A percentile compares a stretch with the other conserved stretches of the same genome.
These are phyloP conservation scores for Trypanosoma congolense DNA, from an alignment of 208 protist genomes.

Conservation along the genomic window DNA sequence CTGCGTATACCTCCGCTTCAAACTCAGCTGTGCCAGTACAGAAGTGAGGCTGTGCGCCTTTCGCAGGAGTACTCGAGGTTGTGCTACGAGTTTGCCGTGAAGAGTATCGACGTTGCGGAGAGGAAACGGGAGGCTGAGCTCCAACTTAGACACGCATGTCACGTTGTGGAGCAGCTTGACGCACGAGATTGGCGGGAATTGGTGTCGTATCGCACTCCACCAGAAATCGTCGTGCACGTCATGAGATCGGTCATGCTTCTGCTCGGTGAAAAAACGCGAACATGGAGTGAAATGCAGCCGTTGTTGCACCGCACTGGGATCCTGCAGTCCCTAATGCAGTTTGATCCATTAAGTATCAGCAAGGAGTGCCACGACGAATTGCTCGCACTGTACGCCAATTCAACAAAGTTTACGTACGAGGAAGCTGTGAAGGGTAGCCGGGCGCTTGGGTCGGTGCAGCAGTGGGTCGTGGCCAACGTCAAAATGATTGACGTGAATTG, in stretches of 20 bases:
- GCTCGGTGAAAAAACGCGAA: conserved; percentile 29
- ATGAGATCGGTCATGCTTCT: conserved; percentile 57
- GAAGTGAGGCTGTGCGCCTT: conserved; percentile 1
- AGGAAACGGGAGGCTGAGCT: conserved; percentile 19
- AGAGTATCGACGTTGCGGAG: conserved; percentile 18
- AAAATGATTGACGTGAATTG: conserved; percentile 26
- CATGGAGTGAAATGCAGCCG: conserved; percentile 38
- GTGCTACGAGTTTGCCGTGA: conserved; percentile 15
- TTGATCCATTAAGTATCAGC: conserved; percentile 33
- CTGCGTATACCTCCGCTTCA: not conserved
- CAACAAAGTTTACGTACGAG: conserved; percentile 41
- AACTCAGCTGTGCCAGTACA: not conserved
- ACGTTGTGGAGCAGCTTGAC: conserved; percentile 47
- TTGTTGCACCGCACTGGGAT: conserved; percentile 39
- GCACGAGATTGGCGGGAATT: conserved; percentile 42
- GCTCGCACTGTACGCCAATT: conserved; percentile 25
- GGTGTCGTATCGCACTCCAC: conserved; percentile 61
- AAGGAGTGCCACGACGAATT: conserved; percentile 19
- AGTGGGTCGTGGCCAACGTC: conserved; percentile 50
- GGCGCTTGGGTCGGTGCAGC: conserved; percentile 44
- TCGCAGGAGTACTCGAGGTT: conserved; percentile 23
- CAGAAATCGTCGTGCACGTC: conserved; percentile 56
- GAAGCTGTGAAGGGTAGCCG: conserved; percentile 52
- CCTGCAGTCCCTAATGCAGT: conserved; percentile 31
- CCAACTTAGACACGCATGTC: conserved; percentile 36